These are phyloP conservation scores for Xanthoconium stramineum DNA, from an alignment of 768 basidiomycete species.

Conservation along the genomic window DNA sequence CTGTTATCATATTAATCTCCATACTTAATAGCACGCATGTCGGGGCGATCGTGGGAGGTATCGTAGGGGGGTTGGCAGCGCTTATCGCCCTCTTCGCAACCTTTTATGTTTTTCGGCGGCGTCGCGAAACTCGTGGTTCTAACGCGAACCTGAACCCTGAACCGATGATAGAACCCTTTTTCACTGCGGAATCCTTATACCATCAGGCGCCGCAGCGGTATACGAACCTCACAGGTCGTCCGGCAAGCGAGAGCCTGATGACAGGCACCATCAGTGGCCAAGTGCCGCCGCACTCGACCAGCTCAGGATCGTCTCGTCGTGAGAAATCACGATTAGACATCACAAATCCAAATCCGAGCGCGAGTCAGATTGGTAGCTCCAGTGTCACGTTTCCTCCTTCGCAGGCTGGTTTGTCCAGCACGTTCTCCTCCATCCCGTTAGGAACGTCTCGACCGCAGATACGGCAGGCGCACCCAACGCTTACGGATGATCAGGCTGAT, in stretches of 20 bases:
- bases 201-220: not conserved
- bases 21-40: not conserved
- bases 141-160: not conserved
- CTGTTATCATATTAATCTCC: not conserved
- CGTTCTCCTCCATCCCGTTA: not conserved
- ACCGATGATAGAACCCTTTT: constrained; percentile 5
- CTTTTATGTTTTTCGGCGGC: constrained; percentile 1
- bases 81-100: constrained; percentile 1
- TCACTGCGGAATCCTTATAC: not conserved
- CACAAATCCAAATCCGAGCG: not conserved
- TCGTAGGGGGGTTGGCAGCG: constrained; percentile 10
- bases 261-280: not conserved
- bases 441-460: constrained; percentile 1
- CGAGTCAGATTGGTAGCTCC: not conserved
- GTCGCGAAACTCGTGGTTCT: not conserved
- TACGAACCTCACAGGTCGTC: not conserved
- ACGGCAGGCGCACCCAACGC: constrained; percentile 8
- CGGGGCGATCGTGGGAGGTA: constrained; percentile 12
- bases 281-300: not conserved
- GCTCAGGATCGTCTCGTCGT: not conserved
- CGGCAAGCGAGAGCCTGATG: not conserved
- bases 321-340: constrained; percentile 1
- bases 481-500: constrained; percentile 19
- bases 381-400: not conserved
- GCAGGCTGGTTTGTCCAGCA: not conserved